These are phyloP conservation scores for Stereocaulon alpinum DNA, from an alignment of 495 filamentous ascomycete genomes.

Conservation along the genomic window DNA sequence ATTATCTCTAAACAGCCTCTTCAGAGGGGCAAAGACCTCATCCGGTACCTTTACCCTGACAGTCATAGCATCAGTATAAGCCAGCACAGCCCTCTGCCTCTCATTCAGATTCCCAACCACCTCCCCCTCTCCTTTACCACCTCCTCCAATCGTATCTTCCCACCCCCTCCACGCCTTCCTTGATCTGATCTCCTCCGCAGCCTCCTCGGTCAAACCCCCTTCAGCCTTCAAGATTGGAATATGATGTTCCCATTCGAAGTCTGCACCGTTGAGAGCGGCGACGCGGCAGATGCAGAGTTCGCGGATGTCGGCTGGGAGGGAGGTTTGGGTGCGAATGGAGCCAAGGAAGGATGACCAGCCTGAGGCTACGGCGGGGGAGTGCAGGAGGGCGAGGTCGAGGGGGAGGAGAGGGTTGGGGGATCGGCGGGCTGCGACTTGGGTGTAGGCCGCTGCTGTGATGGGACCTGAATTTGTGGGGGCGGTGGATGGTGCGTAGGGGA, in stretches of 20 bases:
- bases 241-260: slow-evolving; percentile 74
- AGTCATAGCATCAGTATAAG: slow-evolving; percentile 70
- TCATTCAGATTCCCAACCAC: slow-evolving; percentile 40
- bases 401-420: slow-evolving; percentile 53
- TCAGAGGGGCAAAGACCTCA: slow-evolving; percentile 50
- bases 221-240: slow-evolving; percentile 47
- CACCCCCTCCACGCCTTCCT: slow-evolving; percentile 13
- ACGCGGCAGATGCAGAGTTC: slow-evolving; percentile 69
- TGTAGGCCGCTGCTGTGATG: slow-evolving; percentile 32
- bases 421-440: slow-evolving; percentile 39
- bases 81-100: slow-evolving; percentile 53
- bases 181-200: slow-evolving; percentile 2
- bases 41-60: slow-evolving; percentile 52
- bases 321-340: slow-evolving; percentile 58
- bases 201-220: slow-evolving; percentile 19
- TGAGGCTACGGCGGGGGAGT: slow-evolving; percentile 60
- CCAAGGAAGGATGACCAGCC: slow-evolving; percentile 77
- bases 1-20: slow-evolving; percentile 47
- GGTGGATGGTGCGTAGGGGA: slow-evolving; percentile 56
- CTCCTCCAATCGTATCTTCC: slow-evolving; percentile 25
- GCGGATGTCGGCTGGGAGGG: slow-evolving; percentile 46
- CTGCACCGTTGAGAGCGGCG: slow-evolving; percentile 60
- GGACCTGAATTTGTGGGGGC: slow-evolving; percentile 37
- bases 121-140: slow-evolving; percentile 19
- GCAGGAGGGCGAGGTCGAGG: slow-evolving; percentile 63